phyloP scores from a whole-genome alignment of 2,329 filamentous ascomycete genomes.

The Penicillium griseofulvum region DNA sequence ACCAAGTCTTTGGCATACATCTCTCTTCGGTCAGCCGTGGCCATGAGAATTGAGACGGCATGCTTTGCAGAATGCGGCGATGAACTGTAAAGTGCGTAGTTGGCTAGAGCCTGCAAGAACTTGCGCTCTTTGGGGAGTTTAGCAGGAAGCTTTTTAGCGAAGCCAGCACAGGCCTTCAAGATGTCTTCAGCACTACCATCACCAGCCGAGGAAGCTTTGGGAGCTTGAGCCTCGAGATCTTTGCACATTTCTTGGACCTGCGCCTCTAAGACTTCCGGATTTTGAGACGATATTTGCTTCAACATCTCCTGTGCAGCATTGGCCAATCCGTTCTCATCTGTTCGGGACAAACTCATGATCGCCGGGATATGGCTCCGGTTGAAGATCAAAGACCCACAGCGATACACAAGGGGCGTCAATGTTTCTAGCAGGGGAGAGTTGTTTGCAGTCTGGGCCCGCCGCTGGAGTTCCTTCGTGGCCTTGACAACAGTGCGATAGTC shows the following conservation, averaged over 20 bases:
- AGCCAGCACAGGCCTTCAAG: slow-evolving; percentile 88
- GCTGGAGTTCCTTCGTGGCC: slow-evolving; percentile 84
- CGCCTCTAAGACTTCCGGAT: slow-evolving; percentile 86
- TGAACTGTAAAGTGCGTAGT: slow-evolving; percentile 77
- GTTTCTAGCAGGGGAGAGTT: slow-evolving; percentile 70
- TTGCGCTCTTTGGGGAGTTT: slow-evolving; percentile 80
- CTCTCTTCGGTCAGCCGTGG: slow-evolving; percentile 72
- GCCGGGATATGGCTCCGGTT: slow-evolving; percentile 91
- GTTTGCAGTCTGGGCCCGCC: slow-evolving; percentile 68
- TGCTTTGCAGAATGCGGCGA: slow-evolving; percentile 87
- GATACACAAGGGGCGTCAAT: slow-evolving; percentile 76
- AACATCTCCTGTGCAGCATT: slow-evolving; percentile 81
- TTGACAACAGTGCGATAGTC: slow-evolving; percentile 90
- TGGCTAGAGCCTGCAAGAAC: slow-evolving; percentile 75
- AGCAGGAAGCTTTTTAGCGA: slow-evolving; percentile 78
- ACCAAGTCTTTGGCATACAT: slow-evolving; percentile 83
- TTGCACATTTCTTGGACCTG: slow-evolving; percentile 90
- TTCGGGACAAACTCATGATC: slow-evolving; percentile 83
- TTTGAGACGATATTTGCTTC: slow-evolving; percentile 85
- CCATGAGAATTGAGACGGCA: slow-evolving; percentile 84
- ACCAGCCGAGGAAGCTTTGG: slow-evolving; percentile 65
- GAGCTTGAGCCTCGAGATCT: slow-evolving; percentile 76
- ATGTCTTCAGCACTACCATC: slow-evolving; percentile 79
- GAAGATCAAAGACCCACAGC: slow-evolving; percentile 79
- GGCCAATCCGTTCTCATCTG: slow-evolving; percentile 74